A percentile compares a stretch with the other conserved stretches of the same genome.
Evolutionary conservation across 208 protist genomes (phyloP).

Genomic region (Porcisia hertigi): DNA sequence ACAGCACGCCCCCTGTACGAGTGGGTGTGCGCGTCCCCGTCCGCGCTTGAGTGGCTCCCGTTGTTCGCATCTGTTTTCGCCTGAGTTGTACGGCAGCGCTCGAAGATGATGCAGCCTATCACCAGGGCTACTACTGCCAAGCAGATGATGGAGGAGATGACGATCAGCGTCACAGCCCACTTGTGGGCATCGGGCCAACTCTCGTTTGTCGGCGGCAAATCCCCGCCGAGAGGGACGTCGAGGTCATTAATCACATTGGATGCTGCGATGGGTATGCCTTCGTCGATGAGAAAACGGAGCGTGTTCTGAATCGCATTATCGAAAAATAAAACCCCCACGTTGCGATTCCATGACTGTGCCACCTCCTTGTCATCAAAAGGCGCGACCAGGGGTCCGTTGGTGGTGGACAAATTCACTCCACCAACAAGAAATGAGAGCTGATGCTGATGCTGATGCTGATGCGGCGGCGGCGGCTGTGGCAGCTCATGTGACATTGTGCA

Average conservation of each 20-base stretch:
- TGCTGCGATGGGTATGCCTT: conserved; percentile 24
- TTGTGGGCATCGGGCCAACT: conserved; percentile 16
- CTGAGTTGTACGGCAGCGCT: conserved; percentile 4
- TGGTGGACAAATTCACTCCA: neutral
- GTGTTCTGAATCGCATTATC: neutral
- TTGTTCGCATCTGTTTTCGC: neutral
- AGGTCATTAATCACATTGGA: conserved; percentile 3
- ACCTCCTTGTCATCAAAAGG: neutral
- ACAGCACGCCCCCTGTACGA: neutral
- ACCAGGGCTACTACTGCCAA: conserved; percentile 18
- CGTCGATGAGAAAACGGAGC: conserved; percentile 1
- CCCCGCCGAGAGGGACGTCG: conserved; percentile 21
- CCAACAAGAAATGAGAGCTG: neutral
- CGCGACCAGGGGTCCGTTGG: neutral
- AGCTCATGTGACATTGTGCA: neutral
- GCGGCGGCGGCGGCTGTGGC: too few relatives aligned
- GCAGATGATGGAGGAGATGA: conserved; percentile 25
- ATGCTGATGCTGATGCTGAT: neutral
- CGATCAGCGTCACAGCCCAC: conserved; percentile 29
- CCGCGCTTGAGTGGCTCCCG: neutral
- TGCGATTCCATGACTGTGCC: too few relatives aligned
- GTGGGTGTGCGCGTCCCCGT: neutral
- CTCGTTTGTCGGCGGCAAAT: conserved; percentile 11
- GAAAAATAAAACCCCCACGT: neutral
- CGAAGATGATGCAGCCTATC: conserved; percentile 20